Evolutionary conservation across 2,329 filamentous ascomycete genomes (phyloP), one percentile per base, ranked within the genome.

Genomic region (Cryphonectria nitschkei): DNA sequence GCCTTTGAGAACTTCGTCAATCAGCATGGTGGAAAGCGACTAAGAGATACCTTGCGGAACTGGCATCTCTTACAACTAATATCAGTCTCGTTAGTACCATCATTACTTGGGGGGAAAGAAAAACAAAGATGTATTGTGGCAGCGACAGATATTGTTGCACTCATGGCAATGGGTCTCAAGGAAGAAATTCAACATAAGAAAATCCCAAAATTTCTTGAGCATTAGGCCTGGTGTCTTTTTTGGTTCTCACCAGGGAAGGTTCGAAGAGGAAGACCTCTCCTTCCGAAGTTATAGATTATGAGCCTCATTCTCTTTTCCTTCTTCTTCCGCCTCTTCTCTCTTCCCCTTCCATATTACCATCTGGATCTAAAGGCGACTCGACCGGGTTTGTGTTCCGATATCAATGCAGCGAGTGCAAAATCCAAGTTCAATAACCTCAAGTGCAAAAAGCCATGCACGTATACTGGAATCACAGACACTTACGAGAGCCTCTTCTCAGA

Each of bases 11-110:
- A 16, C 52, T 16, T 56, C 52, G 19, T 50, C 16, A 50, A 50
- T 32, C 14, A 3, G 9, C 52, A 9, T 29, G 50, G 26, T 56
- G 52, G 26, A 16, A 14, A 29, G 26, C 11, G 63, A 19, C 50
- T 26, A 22, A 50, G 43, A 50, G 34, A 34, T 68, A 46, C 66
- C 66, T 68, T 68, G 58, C 66, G 66, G 32, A 46, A 68, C 66
- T 68, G 66, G 66, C 66, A 68, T 62, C 66, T 68, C 56, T 68
- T 68, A 43, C 66, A 68, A 29, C 66, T 68, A n/a, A 14, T 16
- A 1, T 68, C 39, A 29, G 13, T 56, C 5, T 26, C 29, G 52
- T 56, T 16, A 56, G 52, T 56, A 29, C 32, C 9, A 39, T 39
- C 34, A 34, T 34, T 34, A 34, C 6, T 34, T 34, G 34, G 34